phyloP scores from a whole-genome alignment of 805 yeast species.

The Teunomyces barrocoloradensis region DNA sequence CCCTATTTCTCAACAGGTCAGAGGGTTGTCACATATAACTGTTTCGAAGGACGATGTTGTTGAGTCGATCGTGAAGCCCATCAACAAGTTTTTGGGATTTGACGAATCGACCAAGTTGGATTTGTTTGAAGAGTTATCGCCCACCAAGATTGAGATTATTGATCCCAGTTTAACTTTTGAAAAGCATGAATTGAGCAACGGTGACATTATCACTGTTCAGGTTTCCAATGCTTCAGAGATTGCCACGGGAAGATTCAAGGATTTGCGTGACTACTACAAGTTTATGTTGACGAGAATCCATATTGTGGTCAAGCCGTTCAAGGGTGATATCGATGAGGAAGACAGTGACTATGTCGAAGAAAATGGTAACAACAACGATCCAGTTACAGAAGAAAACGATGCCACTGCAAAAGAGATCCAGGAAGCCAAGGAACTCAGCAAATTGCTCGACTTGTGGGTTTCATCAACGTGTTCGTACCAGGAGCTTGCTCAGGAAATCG shows the following conservation, averaged over 20 bases:
- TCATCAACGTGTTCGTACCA: constrained; percentile 57
- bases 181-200: constrained; percentile 58
- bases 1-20: constrained; percentile 46
- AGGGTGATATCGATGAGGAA: constrained; percentile 45
- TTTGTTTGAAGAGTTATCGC: constrained; percentile 61
- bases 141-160: constrained; percentile 47
- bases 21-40: constrained; percentile 62
- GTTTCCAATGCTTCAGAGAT: constrained; percentile 23
- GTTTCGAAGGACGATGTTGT: constrained; percentile 50
- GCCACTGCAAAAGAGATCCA: constrained; percentile 15
- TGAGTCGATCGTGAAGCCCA: constrained; percentile 35
- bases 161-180: constrained; percentile 43
- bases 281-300: constrained; percentile 62
- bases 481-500: constrained; percentile 62
- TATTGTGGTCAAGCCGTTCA: constrained; percentile 48
- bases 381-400: constrained; percentile 9
- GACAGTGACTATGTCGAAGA: constrained; percentile 46
- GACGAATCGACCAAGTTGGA: constrained; percentile 31
- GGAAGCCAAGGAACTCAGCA: constrained; percentile 18
- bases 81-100: constrained; percentile 43
- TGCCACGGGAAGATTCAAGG: constrained; percentile 14
- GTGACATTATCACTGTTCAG: constrained; percentile 59
- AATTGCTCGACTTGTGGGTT: constrained; percentile 62
- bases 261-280: constrained; percentile 46
- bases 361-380: not conserved